Conservation (phyloP, 129 eudicot genomes). For the Kitagawia praeruptora region DNA sequence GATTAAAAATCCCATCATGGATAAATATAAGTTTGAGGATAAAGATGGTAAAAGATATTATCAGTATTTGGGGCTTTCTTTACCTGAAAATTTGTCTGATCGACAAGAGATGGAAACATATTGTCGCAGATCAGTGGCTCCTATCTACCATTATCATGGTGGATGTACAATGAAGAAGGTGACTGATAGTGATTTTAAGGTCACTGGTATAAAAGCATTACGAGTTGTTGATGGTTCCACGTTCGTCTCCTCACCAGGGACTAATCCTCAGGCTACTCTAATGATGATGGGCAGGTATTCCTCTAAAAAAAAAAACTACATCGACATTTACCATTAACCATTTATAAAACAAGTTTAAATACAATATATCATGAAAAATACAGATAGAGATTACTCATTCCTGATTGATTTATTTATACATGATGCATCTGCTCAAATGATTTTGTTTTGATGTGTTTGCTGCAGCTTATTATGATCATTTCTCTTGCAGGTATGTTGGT, state of each 20-base stretch:
- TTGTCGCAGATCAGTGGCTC: neutral
- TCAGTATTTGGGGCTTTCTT: conserved; percentile 12
- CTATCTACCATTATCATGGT: conserved; percentile 7
- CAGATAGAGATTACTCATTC: neutral
- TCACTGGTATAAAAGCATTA: conserved; percentile 1
- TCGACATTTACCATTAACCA: neutral
- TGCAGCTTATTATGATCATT: neutral
- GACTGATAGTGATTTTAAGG: neutral
- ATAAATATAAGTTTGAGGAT: conserved; percentile 24
- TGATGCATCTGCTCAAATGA: neutral
- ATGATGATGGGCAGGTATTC: conserved; percentile 37
- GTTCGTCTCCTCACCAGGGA: conserved; percentile 35
- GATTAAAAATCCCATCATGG: conserved; percentile 20
- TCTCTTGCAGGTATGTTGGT: neutral
- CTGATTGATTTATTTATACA: neutral
- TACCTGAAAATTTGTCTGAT: conserved; percentile 7
- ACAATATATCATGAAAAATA: neutral
- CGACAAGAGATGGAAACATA: conserved; percentile 8
- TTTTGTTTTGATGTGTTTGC: no score
- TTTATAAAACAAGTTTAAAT: no score
- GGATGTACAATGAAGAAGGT: conserved; percentile 8
- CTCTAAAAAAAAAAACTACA: no score
- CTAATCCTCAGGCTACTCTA: conserved; percentile 41
- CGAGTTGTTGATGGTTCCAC: conserved; percentile 45
- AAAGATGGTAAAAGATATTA: conserved; percentile 13